Evolutionary conservation across 345 rosid species (phyloP), one percentile per base, ranked within the genome.

Genomic region (Populus deltoides): DNA sequence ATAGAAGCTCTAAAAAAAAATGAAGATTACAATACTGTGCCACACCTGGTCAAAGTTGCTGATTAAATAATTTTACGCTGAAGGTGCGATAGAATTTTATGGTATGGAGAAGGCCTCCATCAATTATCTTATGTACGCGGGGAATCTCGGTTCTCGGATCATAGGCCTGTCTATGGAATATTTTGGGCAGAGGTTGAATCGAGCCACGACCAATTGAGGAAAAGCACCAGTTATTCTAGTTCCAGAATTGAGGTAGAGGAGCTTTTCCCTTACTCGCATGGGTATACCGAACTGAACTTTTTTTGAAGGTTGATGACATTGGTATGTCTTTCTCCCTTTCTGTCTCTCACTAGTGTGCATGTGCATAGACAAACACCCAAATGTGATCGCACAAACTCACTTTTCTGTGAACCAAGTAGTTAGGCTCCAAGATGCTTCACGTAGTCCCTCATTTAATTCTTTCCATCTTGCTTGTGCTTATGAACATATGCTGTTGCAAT

Each of bases 31-130:
- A 10, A 39, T 22, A 31, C 29, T 10, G 66, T 43, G 15, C 2
- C n/a, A 8, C 29, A 41, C n/a, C 6, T 8, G 10, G 51, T 27
- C 29, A 33, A 24, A 11, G 53, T 61, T 76, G 68, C 85, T 83
- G 76, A 88, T 74, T 36, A 66, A 71, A 22, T 73, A 16, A 7
- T 27, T 78, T 68, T 72, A 10, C 47, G 29, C 73, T 75, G 25
- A 82, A 96, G 99, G 99, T 96, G 99, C 51, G 99, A 96, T 83
- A 70, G 99, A 75, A 96, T 96, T 86, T 73, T 96, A 74, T 96
- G 99, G 99, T 66, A 90, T 75, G 99, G 99, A 71, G 97, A 92
- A 88, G 99, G 99, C 66, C 87, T 96, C 61, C 99, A 93, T 57
- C 99, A 96, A 62, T 57, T 87, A 84, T 88, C 93, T 29, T 96